These are phyloP conservation scores for Botryotinia globosa DNA, from an alignment of 2,329 filamentous ascomycete species.

Conservation along the genomic window DNA sequence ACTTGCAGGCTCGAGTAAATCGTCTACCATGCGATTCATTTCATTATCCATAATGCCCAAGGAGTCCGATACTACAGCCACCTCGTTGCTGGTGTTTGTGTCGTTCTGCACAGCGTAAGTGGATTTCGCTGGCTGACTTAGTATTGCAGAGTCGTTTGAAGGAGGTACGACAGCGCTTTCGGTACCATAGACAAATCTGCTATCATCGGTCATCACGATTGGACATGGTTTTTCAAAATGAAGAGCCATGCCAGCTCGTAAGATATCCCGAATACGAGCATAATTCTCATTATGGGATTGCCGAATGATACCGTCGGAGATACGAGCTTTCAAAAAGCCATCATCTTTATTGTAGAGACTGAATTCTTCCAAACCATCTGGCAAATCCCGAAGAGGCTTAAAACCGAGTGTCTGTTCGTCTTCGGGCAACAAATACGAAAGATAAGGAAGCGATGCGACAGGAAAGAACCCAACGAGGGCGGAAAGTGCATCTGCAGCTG, in stretches of 20 bases:
- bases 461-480: slow-evolving; percentile 58
- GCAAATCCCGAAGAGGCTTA: slow-evolving; percentile 50
- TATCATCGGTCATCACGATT: slow-evolving; percentile 43
- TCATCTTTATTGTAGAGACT: slow-evolving; percentile 48
- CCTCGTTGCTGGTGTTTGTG: neutral
- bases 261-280: slow-evolving; percentile 60
- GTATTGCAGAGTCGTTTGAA: neutral
- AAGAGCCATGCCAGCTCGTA: slow-evolving; percentile 59
- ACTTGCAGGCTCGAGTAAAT: slow-evolving; percentile 45
- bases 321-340: slow-evolving; percentile 45
- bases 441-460: slow-evolving; percentile 51
- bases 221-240: slow-evolving; percentile 46
- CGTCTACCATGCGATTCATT: slow-evolving; percentile 57
- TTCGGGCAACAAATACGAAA: slow-evolving; percentile 65
- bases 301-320: slow-evolving; percentile 50
- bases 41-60: slow-evolving; percentile 43
- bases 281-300: slow-evolving; percentile 63
- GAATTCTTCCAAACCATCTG: slow-evolving; percentile 43
- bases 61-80: slow-evolving; percentile 25
- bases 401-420: slow-evolving; percentile 66
- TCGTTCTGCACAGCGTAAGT: neutral
- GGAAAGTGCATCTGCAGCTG: slow-evolving; percentile 61
- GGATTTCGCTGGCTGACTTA: neutral
- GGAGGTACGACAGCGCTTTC: neutral
- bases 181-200: slow-evolving; percentile 47